Conservation (phyloP, 2,329 filamentous ascomycete species). For the Biscogniauxia mediterranea region DNA sequence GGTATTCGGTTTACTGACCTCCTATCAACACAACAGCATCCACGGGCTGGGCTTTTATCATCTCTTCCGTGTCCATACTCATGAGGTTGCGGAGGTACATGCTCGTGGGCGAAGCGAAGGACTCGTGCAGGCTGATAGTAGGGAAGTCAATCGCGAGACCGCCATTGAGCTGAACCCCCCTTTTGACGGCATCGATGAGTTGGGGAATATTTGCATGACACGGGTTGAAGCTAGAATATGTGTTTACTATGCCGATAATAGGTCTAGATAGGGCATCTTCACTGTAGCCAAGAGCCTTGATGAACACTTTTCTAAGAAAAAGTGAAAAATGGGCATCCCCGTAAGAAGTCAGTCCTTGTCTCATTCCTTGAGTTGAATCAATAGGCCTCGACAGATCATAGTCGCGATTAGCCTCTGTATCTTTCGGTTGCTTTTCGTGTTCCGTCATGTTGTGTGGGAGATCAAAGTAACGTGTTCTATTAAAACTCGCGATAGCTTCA, state of each 20-base stretch:
- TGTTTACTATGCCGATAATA: conserved; percentile 74
- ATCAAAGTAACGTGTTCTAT: background rate
- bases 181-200: conserved; percentile 67
- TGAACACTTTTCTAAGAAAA: conserved; percentile 73
- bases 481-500: background rate
- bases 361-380: conserved; percentile 49
- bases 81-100: conserved; percentile 75
- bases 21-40: conserved; percentile 68
- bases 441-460: background rate
- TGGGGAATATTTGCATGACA: conserved; percentile 72
- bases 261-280: conserved; percentile 69
- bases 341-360: conserved; percentile 65
- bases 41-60: conserved; percentile 69
- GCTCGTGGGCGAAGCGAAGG: conserved; percentile 67
- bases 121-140: conserved; percentile 70
- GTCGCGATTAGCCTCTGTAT: conserved; percentile 39
- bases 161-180: conserved; percentile 65
- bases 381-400: conserved; percentile 60
- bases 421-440: background rate
- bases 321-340: conserved; percentile 74
- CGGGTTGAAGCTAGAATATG: conserved; percentile 70
- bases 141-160: conserved; percentile 71
- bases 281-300: conserved; percentile 72
- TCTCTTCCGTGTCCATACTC: conserved; percentile 79
- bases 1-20: conserved; percentile 39